Base-by-base conservation (phyloP, 305 asterid genomes). In the Fraxinus angustifolia region DNA sequence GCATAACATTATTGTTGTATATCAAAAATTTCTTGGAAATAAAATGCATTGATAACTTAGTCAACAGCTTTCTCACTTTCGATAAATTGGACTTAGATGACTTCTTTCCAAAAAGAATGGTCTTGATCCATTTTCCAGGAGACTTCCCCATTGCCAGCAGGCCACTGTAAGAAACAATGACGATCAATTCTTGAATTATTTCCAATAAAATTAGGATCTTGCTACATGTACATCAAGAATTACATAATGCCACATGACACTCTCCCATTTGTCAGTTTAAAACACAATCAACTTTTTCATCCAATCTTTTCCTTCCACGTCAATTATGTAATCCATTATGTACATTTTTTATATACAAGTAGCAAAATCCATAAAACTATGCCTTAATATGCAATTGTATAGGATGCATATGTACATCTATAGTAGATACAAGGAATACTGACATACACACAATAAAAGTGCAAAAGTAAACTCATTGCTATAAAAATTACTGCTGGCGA, bases 101-200 rank as follows among this genome's bases (percentile, higher is more conserved):
- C 81, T 90, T 92, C 88, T 90, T 92, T 80, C 97, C 94, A 26
- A 92, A 92, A 79, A 92, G 91, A 23, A 92, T 87, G 31, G 89
- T 83, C 83, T 90, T 92, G 88, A 92, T 90, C 97, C 97, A 90
- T 81, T 87, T 92, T 80, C 86, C 97, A 16, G 97, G 97, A 87
- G 97, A 92, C 90, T 91, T 92, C 78, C 97, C 94, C 97, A 92
- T 92, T n/a, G 80, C 75, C 53, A 6, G 67, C 82, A 21, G 82
- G 77, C 65, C n/a, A 56, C 78, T 58, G 87, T 85, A 78, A 79
- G 67, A 73, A 73, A 73, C 30, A 76, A 50, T 4, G 1, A 72
- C 78, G 50, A 62, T 80, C 74, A 78, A 71, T 76, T 80, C 87
- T 89, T 88, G 90, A 87, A 83, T 40, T 40, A 68, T 79, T 75